Evolutionary conservation across 257 asterid genomes (phyloP).

Genomic region (Salvia hispanica): DNA sequence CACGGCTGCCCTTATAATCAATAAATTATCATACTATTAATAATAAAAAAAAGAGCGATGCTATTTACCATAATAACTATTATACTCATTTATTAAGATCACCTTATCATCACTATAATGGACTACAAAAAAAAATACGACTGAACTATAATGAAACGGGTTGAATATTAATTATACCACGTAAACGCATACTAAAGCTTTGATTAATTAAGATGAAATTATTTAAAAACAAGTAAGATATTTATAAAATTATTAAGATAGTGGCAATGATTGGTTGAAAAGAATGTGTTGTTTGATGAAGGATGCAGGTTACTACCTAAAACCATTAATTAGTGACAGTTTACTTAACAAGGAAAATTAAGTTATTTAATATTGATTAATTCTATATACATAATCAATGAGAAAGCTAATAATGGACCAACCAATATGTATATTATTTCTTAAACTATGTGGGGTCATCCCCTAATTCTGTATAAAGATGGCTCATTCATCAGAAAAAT

Average conservation of each 20-base stretch:
- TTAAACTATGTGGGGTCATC: conserved; percentile 37
- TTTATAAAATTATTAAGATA: neutral
- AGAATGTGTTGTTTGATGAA: neutral
- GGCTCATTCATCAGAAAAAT: conserved; percentile 27
- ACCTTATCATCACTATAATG: too few relatives aligned
- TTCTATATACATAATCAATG: conserved; percentile 8
- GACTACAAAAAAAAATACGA: too few relatives aligned
- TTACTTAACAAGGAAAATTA: conserved; percentile 10
- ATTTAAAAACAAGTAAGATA: neutral
- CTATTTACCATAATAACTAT: too few relatives aligned
- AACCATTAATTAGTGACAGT: conserved; percentile 9
- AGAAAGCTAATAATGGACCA: conserved; percentile 18
- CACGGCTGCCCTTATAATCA: too few relatives aligned
- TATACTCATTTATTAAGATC: too few relatives aligned
- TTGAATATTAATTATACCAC: too few relatives aligned
- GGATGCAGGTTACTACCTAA: conserved; percentile 4
- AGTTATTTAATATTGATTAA: neutral
- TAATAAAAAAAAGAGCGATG: too few relatives aligned
- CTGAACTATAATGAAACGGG: too few relatives aligned
- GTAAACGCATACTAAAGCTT: too few relatives aligned
- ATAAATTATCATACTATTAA: too few relatives aligned
- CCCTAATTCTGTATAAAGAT: conserved; percentile 35
- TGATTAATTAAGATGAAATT: neutral
- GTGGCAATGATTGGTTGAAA: neutral
- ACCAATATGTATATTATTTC: conserved; percentile 20